phyloP scores from a whole-genome alignment of 768 basidiomycete species.

The Boletus rubroflammeus region DNA sequence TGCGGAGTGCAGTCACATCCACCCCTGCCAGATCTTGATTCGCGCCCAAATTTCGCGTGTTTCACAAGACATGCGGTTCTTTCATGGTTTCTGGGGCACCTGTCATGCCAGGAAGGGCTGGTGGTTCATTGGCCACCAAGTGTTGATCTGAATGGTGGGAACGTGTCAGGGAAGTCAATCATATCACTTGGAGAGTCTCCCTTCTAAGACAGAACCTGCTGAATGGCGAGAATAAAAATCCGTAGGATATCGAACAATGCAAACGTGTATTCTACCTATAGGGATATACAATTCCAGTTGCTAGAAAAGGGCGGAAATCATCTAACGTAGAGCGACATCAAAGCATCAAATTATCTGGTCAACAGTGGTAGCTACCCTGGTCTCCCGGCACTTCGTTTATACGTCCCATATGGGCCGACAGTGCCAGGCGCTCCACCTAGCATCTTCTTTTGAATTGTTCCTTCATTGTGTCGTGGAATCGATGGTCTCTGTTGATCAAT shows the following conservation, averaged over 20 bases:
- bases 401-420: constrained; percentile 43
- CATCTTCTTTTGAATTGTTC: constrained; percentile 20
- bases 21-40: too few relatives aligned
- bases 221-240: background rate
- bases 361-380: constrained; percentile 10
- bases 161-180: background rate
- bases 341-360: background rate
- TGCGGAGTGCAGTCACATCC: too few relatives aligned
- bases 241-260: background rate
- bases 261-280: background rate
- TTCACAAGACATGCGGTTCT: background rate
- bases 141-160: background rate
- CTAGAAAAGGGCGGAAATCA: background rate
- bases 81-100: background rate
- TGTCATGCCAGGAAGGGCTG: background rate
- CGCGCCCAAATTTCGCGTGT: background rate
- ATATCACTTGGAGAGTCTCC: background rate
- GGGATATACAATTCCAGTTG: background rate
- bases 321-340: background rate
- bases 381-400: constrained; percentile 32
- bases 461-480: constrained; percentile 14
- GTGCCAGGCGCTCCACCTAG: constrained; percentile 35
- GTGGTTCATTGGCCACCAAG: background rate
- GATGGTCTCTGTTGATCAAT: constrained; percentile 14
- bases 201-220: background rate